phyloP scores from a whole-genome alignment of 202 grass and related monocot genomes.

The Digitaria exilis region DNA sequence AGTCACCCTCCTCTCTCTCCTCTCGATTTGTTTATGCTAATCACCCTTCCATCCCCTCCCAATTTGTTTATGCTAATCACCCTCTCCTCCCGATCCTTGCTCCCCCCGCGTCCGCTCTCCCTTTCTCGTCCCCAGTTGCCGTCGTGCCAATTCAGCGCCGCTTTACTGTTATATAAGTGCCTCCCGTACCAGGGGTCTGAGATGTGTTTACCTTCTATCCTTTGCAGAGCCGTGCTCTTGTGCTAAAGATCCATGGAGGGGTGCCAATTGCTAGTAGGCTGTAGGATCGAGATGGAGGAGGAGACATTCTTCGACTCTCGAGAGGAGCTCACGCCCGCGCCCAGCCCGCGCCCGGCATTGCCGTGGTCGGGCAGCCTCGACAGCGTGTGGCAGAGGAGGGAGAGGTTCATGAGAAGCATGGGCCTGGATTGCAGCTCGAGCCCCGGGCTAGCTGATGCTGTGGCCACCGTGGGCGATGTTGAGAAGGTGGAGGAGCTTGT shows the following conservation, averaged over 20 bases:
- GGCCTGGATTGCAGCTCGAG: conserved; percentile 45
- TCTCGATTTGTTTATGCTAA: too few species aligned
- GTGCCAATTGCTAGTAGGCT: conserved; percentile 39
- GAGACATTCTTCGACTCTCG: conserved; percentile 76
- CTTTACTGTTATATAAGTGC: conserved; percentile 69
- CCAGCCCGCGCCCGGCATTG: conserved; percentile 55
- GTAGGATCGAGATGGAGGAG: conserved; percentile 54
- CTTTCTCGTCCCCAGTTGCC: conserved; percentile 39
- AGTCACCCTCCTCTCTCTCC: too few species aligned
- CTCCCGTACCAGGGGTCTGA: conserved; percentile 34
- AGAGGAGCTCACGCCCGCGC: conserved; percentile 58
- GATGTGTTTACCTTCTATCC: conserved; percentile 29
- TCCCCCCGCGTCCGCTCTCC: conserved; percentile 10
- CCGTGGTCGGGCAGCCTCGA: conserved; percentile 48
- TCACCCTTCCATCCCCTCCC: too few species aligned
- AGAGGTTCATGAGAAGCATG: conserved; percentile 59
- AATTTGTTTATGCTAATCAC: too few species aligned
- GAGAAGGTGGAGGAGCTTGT: conserved; percentile 18
- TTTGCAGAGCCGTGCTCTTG: conserved; percentile 36
- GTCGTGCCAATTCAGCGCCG: conserved; percentile 54
- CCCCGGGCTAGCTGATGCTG: conserved; percentile 35
- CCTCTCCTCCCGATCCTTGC: conserved; percentile 25
- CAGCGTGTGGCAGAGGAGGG: conserved; percentile 46
- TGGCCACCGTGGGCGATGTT: conserved; percentile 15
- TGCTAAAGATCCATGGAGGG: conserved; percentile 47